Evolutionary conservation across 305 asterid genomes (phyloP).

Genomic region (Nicotiana rustica): DNA sequence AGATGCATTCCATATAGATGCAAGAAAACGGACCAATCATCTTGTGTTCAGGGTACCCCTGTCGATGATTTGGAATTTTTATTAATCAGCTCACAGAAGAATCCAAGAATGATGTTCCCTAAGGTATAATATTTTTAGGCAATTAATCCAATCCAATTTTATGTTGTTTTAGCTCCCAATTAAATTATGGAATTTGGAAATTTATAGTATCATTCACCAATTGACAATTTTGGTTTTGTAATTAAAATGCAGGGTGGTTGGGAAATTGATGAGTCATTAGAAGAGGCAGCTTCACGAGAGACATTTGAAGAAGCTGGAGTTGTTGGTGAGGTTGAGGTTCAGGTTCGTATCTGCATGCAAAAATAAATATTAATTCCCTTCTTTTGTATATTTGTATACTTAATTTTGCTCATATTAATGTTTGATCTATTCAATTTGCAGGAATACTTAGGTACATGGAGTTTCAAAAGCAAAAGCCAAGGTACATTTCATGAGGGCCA

Average conservation of each 20-base stretch:
- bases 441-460: slow-evolving; percentile 85
- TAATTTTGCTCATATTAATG: no score
- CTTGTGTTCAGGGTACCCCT: slow-evolving; percentile 50
- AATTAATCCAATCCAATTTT: background rate
- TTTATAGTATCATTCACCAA: background rate
- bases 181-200: background rate
- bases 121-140: slow-evolving; percentile 58
- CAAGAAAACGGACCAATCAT: slow-evolving; percentile 47
- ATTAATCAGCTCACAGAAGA: slow-evolving; percentile 57
- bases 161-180: background rate
- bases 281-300: slow-evolving; percentile 85
- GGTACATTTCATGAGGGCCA: slow-evolving; percentile 79
- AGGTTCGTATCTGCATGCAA: slow-evolving; percentile 24
- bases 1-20: slow-evolving; percentile 87
- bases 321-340: slow-evolving; percentile 68
- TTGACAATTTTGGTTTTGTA: slow-evolving; percentile 43
- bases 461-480: slow-evolving; percentile 93
- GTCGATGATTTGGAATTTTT: slow-evolving; percentile 82
- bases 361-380: background rate
- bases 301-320: slow-evolving; percentile 96
- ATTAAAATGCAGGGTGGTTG: slow-evolving; percentile 80
- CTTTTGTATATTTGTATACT: no score
- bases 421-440: slow-evolving; percentile 44
- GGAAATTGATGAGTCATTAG: slow-evolving; percentile 89
- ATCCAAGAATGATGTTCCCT: slow-evolving; percentile 59